Base-by-base conservation (phyloP, 129 eudicot genomes). In the Solidago caesia region DNA sequence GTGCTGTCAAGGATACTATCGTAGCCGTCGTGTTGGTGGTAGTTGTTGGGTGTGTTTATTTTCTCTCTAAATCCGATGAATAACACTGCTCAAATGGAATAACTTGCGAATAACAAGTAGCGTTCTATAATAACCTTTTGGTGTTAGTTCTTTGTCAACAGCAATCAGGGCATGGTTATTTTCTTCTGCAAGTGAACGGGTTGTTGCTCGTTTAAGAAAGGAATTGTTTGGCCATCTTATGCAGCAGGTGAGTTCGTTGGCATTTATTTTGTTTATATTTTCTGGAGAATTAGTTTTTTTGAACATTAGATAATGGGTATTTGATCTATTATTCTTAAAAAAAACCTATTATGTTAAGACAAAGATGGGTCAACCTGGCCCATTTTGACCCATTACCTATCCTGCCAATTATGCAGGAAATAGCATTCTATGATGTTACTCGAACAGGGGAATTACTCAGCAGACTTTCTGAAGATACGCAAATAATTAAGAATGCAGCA, bases 381-480 rank as follows among this genome's bases (percentile, higher is more conserved):
- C 21, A 53, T 51, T 63, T 59, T 74, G 70, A 60, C 15, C 46
- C n/a, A 3, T 61, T 11, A 44, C 9, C 14, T 25, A 47, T 13
- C 57, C 26, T 13, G 8, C 52, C 13, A 9, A 21, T 63, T 74
- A 16, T 48, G 64, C 83, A 87, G 91, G 91, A 87, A 76, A 81
- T 87, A 74, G 91, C 91, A 26, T 87, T 87, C 74, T 87, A 78
- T 76, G 91, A 87, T 81, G 86, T 87, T 71, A 87, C 88, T 48
- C 63, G 91, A 64, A 87, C 86, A n/a, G 91, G 91, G 49, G 91
- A 87, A 47, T 77, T 87, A 64, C 79, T 87, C 4, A 87, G 91
- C 67, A 68, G 91, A 79, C 73, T 87, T 63, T 87, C 91, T 7
- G 91, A 87, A 79, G 91, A 87, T 52, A 84, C 91, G 44, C 91